Percentiles rank a stretch among this genome's conserved stretches.
These are phyloP conservation scores for Exserohilum turcica DNA, from an alignment of 2,329 filamentous ascomycete genomes.

Conservation along the genomic window DNA sequence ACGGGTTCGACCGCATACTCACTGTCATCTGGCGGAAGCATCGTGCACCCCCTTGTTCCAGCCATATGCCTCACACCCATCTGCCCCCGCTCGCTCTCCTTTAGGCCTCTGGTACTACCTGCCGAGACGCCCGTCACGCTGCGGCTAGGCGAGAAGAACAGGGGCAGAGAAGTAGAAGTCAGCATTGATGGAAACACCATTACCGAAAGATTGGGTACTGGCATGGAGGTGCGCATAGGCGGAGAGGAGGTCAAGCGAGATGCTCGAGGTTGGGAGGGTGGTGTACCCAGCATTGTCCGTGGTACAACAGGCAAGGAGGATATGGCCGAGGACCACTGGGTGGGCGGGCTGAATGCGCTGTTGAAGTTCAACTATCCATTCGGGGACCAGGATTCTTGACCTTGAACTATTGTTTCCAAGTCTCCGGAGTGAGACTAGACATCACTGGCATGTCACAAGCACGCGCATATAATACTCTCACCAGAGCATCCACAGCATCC, in stretches of 20 bases:
- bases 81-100: slow-evolving; percentile 88
- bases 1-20: slow-evolving; percentile 96
- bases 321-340: slow-evolving; percentile 86
- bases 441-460: too few relatives aligned
- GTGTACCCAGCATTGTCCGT: slow-evolving; percentile 89
- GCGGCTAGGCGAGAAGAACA: slow-evolving; percentile 69
- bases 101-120: slow-evolving; percentile 87
- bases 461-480: too few relatives aligned
- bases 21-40: slow-evolving; percentile 87
- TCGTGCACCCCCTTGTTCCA: slow-evolving; percentile 90
- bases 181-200: slow-evolving; percentile 56
- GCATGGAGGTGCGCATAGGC: slow-evolving; percentile 80
- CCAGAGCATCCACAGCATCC: too few relatives aligned
- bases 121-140: slow-evolving; percentile 83
- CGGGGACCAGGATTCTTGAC: slow-evolving; percentile 59
- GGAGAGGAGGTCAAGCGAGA: slow-evolving; percentile 71
- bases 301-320: slow-evolving; percentile 48
- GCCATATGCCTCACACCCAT: slow-evolving; percentile 91
- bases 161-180: slow-evolving; percentile 56
- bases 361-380: slow-evolving; percentile 98
- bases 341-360: slow-evolving; percentile 88
- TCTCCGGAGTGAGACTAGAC: too few relatives aligned
- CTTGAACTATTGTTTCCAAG: too few relatives aligned
- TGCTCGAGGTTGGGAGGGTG: slow-evolving; percentile 67
- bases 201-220: slow-evolving; percentile 50